Percentiles rank a stretch among this genome's conserved stretches.
phyloP scores from a whole-genome alignment of 257 asterid genomes.

The Gynochthodes officinalis region DNA sequence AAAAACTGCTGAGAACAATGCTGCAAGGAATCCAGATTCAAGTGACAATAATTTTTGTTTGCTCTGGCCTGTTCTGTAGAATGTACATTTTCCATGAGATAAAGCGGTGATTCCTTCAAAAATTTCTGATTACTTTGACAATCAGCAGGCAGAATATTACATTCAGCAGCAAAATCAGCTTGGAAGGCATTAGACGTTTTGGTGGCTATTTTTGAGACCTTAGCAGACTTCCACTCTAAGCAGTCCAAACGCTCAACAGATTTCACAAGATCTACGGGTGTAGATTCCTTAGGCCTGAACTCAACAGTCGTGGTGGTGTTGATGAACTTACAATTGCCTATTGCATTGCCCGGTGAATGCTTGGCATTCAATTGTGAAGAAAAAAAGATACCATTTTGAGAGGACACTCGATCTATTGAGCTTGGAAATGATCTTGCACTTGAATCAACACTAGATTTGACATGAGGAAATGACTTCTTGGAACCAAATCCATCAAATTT shows the following conservation, averaged over 20 bases:
- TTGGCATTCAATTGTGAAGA: constrained; percentile 15
- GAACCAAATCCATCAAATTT: constrained; percentile 16
- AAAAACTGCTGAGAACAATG: constrained; percentile 48
- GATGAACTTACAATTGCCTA: constrained; percentile 9
- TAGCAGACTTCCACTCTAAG: constrained; percentile 16
- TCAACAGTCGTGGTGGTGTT: not conserved
- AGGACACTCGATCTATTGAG: constrained; percentile 14
- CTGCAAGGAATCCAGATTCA: constrained; percentile 73
- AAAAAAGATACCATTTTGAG: constrained; percentile 11
- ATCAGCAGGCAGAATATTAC: constrained; percentile 16
- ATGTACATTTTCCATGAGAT: constrained; percentile 43
- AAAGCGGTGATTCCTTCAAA: constrained; percentile 31
- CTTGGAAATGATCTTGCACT: constrained; percentile 22
- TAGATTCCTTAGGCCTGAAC: constrained; percentile 6
- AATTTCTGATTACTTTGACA: constrained; percentile 22
- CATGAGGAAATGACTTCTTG: not conserved
- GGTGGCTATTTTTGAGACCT: constrained; percentile 16
- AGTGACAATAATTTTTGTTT: constrained; percentile 38
- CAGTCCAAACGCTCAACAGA: constrained; percentile 20
- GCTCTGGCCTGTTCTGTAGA: constrained; percentile 26
- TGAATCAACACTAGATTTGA: constrained; percentile 8
- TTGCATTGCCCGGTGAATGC: constrained; percentile 24
- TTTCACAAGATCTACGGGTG: constrained; percentile 13
- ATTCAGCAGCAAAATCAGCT: constrained; percentile 16
- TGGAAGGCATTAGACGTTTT: constrained; percentile 15